A percentile compares a stretch with the other conserved stretches of the same genome.
These are phyloP conservation scores for Trichoderma sp. DNA, from an alignment of 2,329 filamentous ascomycete species.

Conservation along the genomic window DNA sequence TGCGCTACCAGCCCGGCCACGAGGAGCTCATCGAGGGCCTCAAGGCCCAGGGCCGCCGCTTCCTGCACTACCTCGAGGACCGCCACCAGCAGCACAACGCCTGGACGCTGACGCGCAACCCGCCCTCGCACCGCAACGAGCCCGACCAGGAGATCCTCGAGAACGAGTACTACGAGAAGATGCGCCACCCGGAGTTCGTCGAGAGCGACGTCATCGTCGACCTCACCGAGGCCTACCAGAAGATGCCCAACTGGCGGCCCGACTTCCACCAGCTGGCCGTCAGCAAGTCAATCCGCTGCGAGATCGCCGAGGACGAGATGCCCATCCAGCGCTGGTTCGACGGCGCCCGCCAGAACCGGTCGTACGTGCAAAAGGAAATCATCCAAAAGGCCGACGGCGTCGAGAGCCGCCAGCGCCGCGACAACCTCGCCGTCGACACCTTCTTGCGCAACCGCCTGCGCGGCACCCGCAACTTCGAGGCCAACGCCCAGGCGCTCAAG, in stretches of 20 bases:
- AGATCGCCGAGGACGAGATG: conserved; percentile 42
- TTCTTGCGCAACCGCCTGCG: conserved; percentile 43
- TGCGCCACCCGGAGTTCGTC: conserved; percentile 46
- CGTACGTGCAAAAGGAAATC: conserved; percentile 42
- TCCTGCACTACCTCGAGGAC: conserved; percentile 40
- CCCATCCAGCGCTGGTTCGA: conserved; percentile 45
- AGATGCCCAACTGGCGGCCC: conserved; percentile 45
- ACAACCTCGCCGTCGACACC: conserved; percentile 41
- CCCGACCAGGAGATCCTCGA: conserved; percentile 41
- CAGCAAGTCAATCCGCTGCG: conserved; percentile 39
- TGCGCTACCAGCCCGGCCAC: conserved; percentile 44
- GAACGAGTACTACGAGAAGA: conserved; percentile 38
- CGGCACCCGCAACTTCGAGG: conserved; percentile 41
- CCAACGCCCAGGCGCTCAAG: conserved; percentile 37
- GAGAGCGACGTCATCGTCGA: conserved; percentile 50
- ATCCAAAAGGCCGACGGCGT: conserved; percentile 43
- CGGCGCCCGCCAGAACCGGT: conserved; percentile 36
- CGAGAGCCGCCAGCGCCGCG: conserved; percentile 43
- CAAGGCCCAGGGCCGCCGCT: conserved; percentile 40
- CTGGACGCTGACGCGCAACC: conserved; percentile 47
- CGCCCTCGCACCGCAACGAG: conserved; percentile 35
- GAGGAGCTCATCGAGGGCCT: conserved; percentile 41
- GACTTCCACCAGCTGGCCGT: conserved; percentile 37
- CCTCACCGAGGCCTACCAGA: conserved; percentile 46
- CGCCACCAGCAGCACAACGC: conserved; percentile 47